Base-by-base conservation (phyloP, 139 green algal species). In the Cymbomonas tetramitiformis region DNA sequence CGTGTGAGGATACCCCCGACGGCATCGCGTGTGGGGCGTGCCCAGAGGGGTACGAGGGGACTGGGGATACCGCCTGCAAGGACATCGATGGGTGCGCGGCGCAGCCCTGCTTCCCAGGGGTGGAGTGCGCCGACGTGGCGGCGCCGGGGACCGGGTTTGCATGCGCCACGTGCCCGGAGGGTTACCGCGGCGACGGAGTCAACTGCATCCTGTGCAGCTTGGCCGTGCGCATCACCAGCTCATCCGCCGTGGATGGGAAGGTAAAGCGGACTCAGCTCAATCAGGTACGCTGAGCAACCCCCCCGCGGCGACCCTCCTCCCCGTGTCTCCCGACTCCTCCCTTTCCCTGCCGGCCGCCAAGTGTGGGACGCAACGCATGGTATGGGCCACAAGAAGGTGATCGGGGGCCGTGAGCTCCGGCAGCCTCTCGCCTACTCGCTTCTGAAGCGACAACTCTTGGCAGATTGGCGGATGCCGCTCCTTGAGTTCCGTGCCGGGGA, bases 131-230 rank as follows among this genome's bases (percentile, higher is more conserved):
- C 15, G 51, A 58, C 21, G 21, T 46, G 7, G 26, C 48, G 9
- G 48, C 48, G 18, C 18, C 46, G n/a, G 51, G 46, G 8, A 33
- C 18, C n/a, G 48, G 48, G 9, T 58, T 58, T 33, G 30, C 8
- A 25, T 58, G 51, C 51, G 51, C 19, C 30, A 28, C 8, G 30
- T 58, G 51, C 51, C 51, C 51, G 18, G 25, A 28, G 9, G 51
- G 51, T 18, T 47, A 32, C 4, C 29, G 30, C 4, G 28, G 28
- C 30, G 30, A 58, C 51, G 51, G 51, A 15, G 9, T 29, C 29
- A 58, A 31, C 21, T 58, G 51, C 51, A 23, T 21, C 21, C 7
- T 50, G 41, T 50, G 41, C 41, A 50, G 21, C 6, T 31, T 50
- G 41, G 5, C 7, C 41, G 41, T 9, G 41, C 26, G 9, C 41